Evolutionary conservation across 352 stramenopile species (phyloP).

Genomic region (Sclerospora graminicola): DNA sequence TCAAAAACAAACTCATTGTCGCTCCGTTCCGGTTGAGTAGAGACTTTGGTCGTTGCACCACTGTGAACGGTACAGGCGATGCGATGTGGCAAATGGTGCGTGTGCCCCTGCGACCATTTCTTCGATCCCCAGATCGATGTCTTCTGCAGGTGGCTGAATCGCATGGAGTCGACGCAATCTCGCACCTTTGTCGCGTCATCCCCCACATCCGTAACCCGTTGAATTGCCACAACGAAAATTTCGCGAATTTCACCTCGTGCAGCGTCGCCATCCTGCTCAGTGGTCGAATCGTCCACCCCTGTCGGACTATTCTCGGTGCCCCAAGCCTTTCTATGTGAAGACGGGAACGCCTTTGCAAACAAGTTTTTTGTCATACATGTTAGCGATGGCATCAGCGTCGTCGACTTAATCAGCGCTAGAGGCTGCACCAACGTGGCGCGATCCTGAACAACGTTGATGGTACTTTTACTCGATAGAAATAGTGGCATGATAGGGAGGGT

Average conservation of each 20-base stretch:
- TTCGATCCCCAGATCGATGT: slow-evolving; percentile 15
- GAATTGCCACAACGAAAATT: slow-evolving; percentile 31
- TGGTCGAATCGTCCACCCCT: slow-evolving; percentile 12
- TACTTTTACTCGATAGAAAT: not conserved
- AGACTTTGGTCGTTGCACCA: slow-evolving; percentile 19
- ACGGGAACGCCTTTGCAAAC: slow-evolving; percentile 24
- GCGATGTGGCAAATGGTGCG: slow-evolving; percentile 11
- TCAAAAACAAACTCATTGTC: slow-evolving; percentile 23
- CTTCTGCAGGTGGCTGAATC: slow-evolving; percentile 1
- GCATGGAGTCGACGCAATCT: slow-evolving; percentile 2
- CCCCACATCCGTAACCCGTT: slow-evolving; percentile 14
- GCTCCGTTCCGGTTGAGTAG: slow-evolving; percentile 10
- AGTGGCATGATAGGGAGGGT: slow-evolving; percentile 1
- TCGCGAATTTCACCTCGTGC: slow-evolving; percentile 23
- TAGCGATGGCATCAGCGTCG: slow-evolving; percentile 20
- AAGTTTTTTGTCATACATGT: slow-evolving; percentile 27
- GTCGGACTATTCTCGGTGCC: slow-evolving; percentile 21
- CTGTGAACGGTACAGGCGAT: slow-evolving; percentile 21
- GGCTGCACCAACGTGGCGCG: slow-evolving; percentile 10
- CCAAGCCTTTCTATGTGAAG: slow-evolving; percentile 17
- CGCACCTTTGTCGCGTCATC: slow-evolving; percentile 1
- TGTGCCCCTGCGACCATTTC: slow-evolving; percentile 11
- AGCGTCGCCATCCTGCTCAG: slow-evolving; percentile 5
- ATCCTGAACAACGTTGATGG: not conserved
- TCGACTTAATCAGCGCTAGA: slow-evolving; percentile 18